phyloP scores from a whole-genome alignment of 192 early-diverging fungal species.

The Coemansia sp. region DNA sequence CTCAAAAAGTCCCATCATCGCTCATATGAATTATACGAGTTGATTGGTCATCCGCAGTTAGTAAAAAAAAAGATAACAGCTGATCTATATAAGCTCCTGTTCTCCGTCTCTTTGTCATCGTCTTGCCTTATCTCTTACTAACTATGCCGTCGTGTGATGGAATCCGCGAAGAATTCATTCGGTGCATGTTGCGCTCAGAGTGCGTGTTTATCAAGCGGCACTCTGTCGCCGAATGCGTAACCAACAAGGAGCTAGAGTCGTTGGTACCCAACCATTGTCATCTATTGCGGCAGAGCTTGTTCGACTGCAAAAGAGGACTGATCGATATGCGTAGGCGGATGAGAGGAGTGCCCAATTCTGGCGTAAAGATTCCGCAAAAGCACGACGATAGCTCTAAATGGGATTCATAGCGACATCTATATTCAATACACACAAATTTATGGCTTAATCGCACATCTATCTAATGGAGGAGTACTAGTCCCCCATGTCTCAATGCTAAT shows the following conservation, averaged over 20 bases:
- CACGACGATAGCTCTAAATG: constrained; percentile 45
- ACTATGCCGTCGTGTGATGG: constrained; percentile 53
- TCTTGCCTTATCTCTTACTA: constrained; percentile 5
- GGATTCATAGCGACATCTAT: constrained; percentile 16
- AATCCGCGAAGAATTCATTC: constrained; percentile 51
- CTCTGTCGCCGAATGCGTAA: constrained; percentile 45
- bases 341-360: constrained; percentile 46
- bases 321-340: constrained; percentile 53
- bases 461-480: constrained; percentile 32
- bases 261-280: constrained; percentile 42
- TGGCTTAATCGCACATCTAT: constrained; percentile 29
- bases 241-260: constrained; percentile 37
- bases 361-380: constrained; percentile 19
- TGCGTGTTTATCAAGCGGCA: constrained; percentile 50
- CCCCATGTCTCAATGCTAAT: constrained; percentile 65
- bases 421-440: constrained; percentile 7
- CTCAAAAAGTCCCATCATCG: background rate
- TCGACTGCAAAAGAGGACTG: constrained; percentile 55
- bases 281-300: constrained; percentile 43
- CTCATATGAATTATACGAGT: background rate
- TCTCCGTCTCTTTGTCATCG: background rate
- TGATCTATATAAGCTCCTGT: background rate
- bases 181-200: constrained; percentile 49
- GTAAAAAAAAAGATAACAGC: background rate
- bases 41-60: constrained; percentile 4